These are phyloP conservation scores for Aciculosporium take DNA, from an alignment of 2,329 filamentous ascomycete genomes.

Conservation along the genomic window DNA sequence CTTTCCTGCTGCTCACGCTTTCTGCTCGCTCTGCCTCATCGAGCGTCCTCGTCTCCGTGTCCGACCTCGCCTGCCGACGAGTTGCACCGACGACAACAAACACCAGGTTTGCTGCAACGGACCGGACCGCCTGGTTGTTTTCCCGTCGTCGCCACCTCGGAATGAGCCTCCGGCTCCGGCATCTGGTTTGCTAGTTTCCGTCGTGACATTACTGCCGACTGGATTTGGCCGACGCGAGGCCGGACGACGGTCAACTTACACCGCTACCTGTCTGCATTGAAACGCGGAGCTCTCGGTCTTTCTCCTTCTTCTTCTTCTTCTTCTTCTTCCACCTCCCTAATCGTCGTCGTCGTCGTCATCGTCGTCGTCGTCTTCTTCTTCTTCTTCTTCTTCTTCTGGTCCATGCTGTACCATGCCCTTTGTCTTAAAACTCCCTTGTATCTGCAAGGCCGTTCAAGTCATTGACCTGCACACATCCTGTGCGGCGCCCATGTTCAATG, in stretches of 20 bases:
- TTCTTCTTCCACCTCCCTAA: no score
- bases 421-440: not conserved
- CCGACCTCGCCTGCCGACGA: not conserved
- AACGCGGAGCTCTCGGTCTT: not conserved
- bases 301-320: not conserved
- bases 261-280: not conserved
- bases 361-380: not conserved
- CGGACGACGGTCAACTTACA: not conserved
- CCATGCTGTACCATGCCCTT: no score
- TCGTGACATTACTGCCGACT: no score
- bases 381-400: not conserved
- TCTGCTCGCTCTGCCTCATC: not conserved
- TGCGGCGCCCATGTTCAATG: constrained; percentile 20
- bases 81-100: not conserved
- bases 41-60: not conserved
- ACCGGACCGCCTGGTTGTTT: not conserved
- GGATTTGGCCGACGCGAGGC: not conserved
- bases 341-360: not conserved
- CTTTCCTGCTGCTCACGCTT: no score
- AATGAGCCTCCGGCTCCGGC: not conserved
- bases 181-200: not conserved
- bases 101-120: not conserved
- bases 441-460: not conserved
- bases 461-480: not conserved
- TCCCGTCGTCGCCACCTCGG: not conserved